phyloP scores from a whole-genome alignment of 225 moss, liverwort and hornwort species.

The Bryoerythrophyllum caledonicum region DNA sequence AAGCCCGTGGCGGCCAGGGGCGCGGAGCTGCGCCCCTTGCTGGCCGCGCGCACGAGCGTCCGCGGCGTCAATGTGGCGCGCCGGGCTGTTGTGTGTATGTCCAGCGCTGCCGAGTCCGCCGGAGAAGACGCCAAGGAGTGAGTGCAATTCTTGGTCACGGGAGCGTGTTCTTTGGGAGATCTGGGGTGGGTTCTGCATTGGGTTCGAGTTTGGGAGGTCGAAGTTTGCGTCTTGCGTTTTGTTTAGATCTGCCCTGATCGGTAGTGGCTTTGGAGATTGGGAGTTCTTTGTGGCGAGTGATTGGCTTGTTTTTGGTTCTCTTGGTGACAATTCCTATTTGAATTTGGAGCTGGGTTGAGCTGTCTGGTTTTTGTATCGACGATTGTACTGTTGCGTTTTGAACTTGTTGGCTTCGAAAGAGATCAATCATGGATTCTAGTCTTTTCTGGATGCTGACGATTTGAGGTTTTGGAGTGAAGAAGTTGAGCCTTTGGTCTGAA shows the following conservation, averaged over 20 bases:
- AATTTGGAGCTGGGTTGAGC: too few species aligned
- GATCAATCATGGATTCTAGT: neutral
- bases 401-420: neutral
- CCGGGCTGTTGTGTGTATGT: conserved; percentile 37
- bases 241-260: too few species aligned
- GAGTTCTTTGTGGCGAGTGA: neutral
- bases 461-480: neutral
- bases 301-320: too few species aligned
- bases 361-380: too few species aligned
- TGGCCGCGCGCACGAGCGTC: conserved; percentile 12
- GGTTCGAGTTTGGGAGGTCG: too few species aligned
- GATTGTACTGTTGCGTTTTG: too few species aligned
- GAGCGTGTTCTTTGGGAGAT: neutral
- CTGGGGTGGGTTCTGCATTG: too few species aligned
- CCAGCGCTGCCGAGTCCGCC: conserved; percentile 51
- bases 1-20: conserved; percentile 32
- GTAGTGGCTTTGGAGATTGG: too few species aligned
- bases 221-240: neutral
- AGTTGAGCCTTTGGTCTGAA: neutral
- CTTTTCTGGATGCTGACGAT: neutral
- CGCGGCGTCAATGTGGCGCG: conserved; percentile 26
- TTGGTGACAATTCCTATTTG: too few species aligned
- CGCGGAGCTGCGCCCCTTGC: conserved; percentile 24
- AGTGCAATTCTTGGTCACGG: too few species aligned
- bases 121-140: conserved; percentile 53